Conservation (phyloP, 2,329 filamentous ascomycete species). For the Fusarium burgessii region DNA sequence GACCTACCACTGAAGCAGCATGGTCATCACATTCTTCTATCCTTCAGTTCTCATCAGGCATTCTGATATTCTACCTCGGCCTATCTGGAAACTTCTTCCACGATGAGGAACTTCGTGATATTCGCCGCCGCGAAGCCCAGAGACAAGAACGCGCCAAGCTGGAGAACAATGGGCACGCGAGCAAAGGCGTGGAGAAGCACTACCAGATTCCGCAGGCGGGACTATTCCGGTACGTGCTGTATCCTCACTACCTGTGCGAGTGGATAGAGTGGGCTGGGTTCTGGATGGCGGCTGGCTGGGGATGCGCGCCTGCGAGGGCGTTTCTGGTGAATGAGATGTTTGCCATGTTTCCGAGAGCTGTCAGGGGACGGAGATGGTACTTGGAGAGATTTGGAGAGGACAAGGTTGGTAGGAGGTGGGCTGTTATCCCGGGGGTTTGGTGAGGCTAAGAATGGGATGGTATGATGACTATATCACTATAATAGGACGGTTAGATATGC, state of each 20-base stretch:
- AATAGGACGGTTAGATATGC: not conserved
- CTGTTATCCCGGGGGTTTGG: slow-evolving; percentile 70
- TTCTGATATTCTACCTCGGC: slow-evolving; percentile 80
- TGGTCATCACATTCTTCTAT: slow-evolving; percentile 59
- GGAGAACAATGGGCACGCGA: slow-evolving; percentile 47
- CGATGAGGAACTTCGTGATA: slow-evolving; percentile 89
- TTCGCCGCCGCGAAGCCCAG: slow-evolving; percentile 76
- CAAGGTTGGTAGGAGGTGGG: slow-evolving; percentile 79
- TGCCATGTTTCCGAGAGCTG: slow-evolving; percentile 90
- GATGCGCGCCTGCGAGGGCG: slow-evolving; percentile 78
- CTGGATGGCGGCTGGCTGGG: slow-evolving; percentile 77
- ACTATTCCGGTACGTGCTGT: slow-evolving; percentile 84
- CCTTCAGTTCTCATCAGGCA: slow-evolving; percentile 69
- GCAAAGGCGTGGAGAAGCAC: slow-evolving; percentile 70
- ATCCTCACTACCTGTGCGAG: slow-evolving; percentile 94
- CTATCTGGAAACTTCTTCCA: slow-evolving; percentile 87
- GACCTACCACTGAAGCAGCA: slow-evolving; percentile 68
- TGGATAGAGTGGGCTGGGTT: slow-evolving; percentile 97
- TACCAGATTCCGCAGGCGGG: slow-evolving; percentile 89
- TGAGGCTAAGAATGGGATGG: slow-evolving; percentile 53
- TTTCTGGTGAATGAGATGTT: slow-evolving; percentile 89
- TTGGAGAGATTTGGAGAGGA: slow-evolving; percentile 87
- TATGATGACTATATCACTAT: not conserved
- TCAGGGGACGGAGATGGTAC: slow-evolving; percentile 89
- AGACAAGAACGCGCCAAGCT: slow-evolving; percentile 60